Percentiles rank a stretch among this genome's conserved stretches.
phyloP scores from a whole-genome alignment of 2,329 filamentous ascomycete species.

The Diaporthe nobilis region DNA sequence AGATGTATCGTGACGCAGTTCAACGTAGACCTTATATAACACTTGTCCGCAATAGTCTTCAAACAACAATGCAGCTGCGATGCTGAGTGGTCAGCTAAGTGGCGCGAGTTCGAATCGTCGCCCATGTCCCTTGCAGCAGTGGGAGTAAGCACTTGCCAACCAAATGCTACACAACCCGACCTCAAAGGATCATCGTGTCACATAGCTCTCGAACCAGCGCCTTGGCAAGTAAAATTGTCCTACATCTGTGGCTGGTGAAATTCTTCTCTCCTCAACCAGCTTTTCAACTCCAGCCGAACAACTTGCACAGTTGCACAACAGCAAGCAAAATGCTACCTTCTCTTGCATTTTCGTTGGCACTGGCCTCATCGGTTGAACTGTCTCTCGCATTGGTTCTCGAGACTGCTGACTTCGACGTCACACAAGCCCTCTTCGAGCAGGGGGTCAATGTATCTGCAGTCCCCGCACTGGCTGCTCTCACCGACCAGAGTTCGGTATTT shows the following conservation, averaged over 20 bases:
- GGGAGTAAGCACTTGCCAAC: not conserved
- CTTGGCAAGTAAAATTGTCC: not conserved
- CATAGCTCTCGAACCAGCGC: not conserved
- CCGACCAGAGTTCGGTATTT: slow-evolving; percentile 14
- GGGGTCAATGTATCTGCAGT: slow-evolving; percentile 42
- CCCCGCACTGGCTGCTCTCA: slow-evolving; percentile 30
- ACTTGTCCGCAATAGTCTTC: too few species aligned
- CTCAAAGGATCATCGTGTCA: not conserved
- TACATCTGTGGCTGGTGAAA: not conserved
- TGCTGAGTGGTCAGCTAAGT: too few species aligned
- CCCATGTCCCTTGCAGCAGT: not conserved
- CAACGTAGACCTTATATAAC: too few species aligned
- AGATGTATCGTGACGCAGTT: too few species aligned
- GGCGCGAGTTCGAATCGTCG: not conserved
- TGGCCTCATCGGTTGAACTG: not conserved
- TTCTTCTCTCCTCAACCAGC: not conserved
- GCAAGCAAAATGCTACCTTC: not conserved
- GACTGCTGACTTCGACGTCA: slow-evolving; percentile 39
- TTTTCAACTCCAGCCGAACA: not conserved
- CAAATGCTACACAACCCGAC: not conserved
- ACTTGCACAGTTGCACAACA: not conserved
- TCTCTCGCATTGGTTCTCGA: not conserved
- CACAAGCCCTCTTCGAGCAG: slow-evolving; percentile 39
- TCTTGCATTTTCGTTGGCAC: not conserved
- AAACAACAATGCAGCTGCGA: too few species aligned